Evolutionary conservation across 768 basidiomycete genomes (phyloP).

Genomic region (Tylopilus intermedius): DNA sequence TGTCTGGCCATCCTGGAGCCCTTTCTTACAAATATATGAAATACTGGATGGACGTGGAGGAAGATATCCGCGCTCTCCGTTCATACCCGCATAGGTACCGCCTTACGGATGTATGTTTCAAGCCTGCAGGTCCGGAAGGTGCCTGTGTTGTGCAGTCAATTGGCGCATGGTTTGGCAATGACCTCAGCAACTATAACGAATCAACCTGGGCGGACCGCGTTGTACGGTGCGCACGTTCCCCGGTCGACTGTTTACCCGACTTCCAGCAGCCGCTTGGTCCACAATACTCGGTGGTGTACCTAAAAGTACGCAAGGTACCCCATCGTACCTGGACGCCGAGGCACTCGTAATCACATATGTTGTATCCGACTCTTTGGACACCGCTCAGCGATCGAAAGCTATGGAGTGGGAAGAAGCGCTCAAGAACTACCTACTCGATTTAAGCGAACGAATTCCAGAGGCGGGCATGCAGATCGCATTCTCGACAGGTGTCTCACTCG

Average conservation of each 20-base stretch:
- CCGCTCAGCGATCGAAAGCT: slow-evolving; percentile 53
- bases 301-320: slow-evolving; percentile 36
- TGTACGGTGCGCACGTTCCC: slow-evolving; percentile 64
- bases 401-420: slow-evolving; percentile 90
- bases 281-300: slow-evolving; percentile 71
- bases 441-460: slow-evolving; percentile 50
- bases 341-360: slow-evolving; percentile 88
- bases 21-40: slow-evolving; percentile 76
- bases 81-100: slow-evolving; percentile 65
- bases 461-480: slow-evolving; percentile 73
- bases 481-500: slow-evolving; percentile 91
- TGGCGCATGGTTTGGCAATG: slow-evolving; percentile 84
- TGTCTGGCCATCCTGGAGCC: slow-evolving; percentile 35
- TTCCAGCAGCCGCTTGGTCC: slow-evolving; percentile 86
- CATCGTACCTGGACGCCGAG: slow-evolving; percentile 63
- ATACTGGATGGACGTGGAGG: slow-evolving; percentile 79
- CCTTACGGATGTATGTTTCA: slow-evolving; percentile 88
- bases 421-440: slow-evolving; percentile 55
- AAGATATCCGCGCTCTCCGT: slow-evolving; percentile 63
- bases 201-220: slow-evolving; percentile 69
- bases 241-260: slow-evolving; percentile 83
- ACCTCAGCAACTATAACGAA: slow-evolving; percentile 61
- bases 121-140: slow-evolving; percentile 75
- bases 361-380: slow-evolving; percentile 76
- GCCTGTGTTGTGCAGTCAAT: slow-evolving; percentile 92